Evolutionary conservation across 2,329 filamentous ascomycete genomes (phyloP).

Genomic region (Fonsecaea monophora): DNA sequence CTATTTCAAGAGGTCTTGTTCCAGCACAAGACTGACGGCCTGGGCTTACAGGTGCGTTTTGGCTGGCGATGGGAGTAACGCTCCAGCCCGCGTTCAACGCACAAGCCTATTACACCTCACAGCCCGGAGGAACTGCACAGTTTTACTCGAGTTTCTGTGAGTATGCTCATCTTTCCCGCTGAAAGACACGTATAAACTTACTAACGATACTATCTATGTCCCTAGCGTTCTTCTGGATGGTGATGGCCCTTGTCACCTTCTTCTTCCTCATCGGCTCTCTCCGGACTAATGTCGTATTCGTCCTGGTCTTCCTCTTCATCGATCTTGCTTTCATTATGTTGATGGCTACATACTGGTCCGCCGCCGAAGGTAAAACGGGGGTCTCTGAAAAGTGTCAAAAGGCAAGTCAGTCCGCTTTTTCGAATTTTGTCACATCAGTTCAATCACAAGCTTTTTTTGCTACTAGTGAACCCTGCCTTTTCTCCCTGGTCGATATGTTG

Average conservation of each 20-base stretch:
- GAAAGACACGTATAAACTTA: too few species aligned
- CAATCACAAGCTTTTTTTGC: not conserved
- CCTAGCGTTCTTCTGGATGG: slow-evolving; percentile 65
- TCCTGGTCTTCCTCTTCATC: slow-evolving; percentile 71
- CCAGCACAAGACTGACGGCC: not conserved
- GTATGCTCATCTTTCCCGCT: too few species aligned
- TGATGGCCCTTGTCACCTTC: slow-evolving; percentile 69
- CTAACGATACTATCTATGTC: too few species aligned
- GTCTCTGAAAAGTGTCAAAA: slow-evolving; percentile 23
- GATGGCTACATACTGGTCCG: slow-evolving; percentile 45
- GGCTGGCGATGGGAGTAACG: slow-evolving; percentile 61
- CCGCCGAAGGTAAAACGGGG: slow-evolving; percentile 54
- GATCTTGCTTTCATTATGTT: slow-evolving; percentile 24
- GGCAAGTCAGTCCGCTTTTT: slow-evolving; percentile 3
- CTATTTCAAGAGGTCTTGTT: slow-evolving; percentile 58
- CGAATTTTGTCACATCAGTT: not conserved
- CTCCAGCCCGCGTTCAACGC: slow-evolving; percentile 61
- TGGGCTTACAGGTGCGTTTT: slow-evolving; percentile 50
- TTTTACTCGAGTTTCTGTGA: slow-evolving; percentile 45
- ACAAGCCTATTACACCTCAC: slow-evolving; percentile 45
- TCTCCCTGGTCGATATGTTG: too few species aligned
- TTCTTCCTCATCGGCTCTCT: slow-evolving; percentile 72
- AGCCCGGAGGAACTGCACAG: slow-evolving; percentile 6
- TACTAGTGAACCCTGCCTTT: too few species aligned
- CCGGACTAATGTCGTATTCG: slow-evolving; percentile 73